Evolutionary conservation across 2,329 filamentous ascomycete genomes (phyloP).

Genomic region (Helicocarpus griseus): DNA sequence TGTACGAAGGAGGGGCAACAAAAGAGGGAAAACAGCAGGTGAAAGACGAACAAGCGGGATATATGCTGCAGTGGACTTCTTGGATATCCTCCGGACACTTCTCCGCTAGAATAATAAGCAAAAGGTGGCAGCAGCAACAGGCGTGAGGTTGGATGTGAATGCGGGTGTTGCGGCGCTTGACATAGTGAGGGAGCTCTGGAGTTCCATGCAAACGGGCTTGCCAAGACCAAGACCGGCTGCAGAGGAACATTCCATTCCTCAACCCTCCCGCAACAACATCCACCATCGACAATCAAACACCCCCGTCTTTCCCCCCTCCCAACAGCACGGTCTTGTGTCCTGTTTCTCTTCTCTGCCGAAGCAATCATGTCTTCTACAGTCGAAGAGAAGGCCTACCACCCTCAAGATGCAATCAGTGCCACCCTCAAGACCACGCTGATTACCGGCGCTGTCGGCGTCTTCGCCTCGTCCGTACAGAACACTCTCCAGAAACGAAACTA

Average conservation of each 20-base stretch:
- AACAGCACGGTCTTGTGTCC: neutral
- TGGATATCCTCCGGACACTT: neutral
- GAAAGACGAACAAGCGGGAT: neutral
- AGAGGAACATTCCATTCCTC: too few species aligned
- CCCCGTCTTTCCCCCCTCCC: neutral
- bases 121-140: neutral
- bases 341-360: slow-evolving; percentile 1
- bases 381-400: slow-evolving; percentile 51
- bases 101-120: neutral
- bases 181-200: neutral
- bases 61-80: neutral
- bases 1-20: neutral
- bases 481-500: slow-evolving; percentile 74
- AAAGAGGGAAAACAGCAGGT: neutral
- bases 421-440: slow-evolving; percentile 56
- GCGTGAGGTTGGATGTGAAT: too few species aligned
- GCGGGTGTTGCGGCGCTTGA: too few species aligned
- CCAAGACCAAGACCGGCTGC: neutral
- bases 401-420: slow-evolving; percentile 63
- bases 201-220: neutral
- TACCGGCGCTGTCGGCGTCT: slow-evolving; percentile 58
- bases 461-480: slow-evolving; percentile 74
- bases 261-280: neutral
- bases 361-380: slow-evolving; percentile 37
- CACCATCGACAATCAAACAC: neutral